Base-by-base conservation (phyloP, 2,329 filamentous ascomycete species). In the Fonsecaea nubica region DNA sequence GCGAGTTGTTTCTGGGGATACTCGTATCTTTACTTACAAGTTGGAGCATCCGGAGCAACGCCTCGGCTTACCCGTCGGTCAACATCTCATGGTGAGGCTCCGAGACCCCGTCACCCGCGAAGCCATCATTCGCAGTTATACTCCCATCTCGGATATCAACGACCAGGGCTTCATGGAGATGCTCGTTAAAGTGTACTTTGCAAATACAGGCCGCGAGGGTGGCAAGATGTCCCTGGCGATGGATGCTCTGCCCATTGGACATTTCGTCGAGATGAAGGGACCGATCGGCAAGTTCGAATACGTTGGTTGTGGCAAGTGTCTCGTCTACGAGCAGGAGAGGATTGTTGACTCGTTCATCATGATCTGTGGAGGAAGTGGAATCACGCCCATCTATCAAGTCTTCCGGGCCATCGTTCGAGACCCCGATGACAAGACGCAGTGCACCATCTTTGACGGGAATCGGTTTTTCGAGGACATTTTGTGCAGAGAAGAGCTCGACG, bases 381-480 rank as follows among this genome's bases (percentile, higher is more conserved):
- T 97, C 74, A 97, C 93, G n/a, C 93, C 93, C 0, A 91, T 97
- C 69, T 95, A 89, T 76, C 91, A 95, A 74, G 91, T 96, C 2
- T 81, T 96, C 60, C 83, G 91, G 6, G 90, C 91, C 0, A 86
- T 96, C 0, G 85, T 93, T 76, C 82, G 85, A 54, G 87, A 94
- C 69, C 72, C 76, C 1, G 76, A 81, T 0, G 91, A 94, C 74
- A 71, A 77, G 8, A 95, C 91, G 0, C 80, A 77, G 1, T 96
- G 92, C 74, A 79, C 90, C 1, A 83, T 97, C 0, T 80, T 97
- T 0, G 85, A 96, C 73, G 92, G 92, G 0, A 97, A 97, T 73
- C 82, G 92, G 12, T 75, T 83, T 6, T 86, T 92, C 61, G 88
- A 90, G 69, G 93, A 97, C 75, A 96, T 97, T n/a, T 81, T 97